Conservation (phyloP, 306 rosid genomes). For the Cyamopsis tetragonoloba region DNA sequence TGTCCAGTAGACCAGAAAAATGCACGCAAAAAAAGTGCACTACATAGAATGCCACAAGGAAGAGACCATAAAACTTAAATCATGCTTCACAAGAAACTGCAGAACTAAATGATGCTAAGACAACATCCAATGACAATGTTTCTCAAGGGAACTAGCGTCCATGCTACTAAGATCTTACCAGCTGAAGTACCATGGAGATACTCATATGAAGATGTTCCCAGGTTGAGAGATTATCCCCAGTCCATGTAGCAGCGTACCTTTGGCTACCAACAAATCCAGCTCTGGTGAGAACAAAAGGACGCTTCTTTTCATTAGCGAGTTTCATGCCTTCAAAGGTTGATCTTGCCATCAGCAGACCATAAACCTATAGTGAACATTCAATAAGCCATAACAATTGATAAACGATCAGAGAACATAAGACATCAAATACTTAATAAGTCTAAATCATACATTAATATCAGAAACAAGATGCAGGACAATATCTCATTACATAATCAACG, state of each 20-base stretch:
- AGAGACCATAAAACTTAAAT: background rate
- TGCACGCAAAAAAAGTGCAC: background rate
- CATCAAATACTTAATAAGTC: background rate
- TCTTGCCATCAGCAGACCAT: constrained; percentile 89
- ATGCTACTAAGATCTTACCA: constrained; percentile 52
- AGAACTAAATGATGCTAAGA: background rate
- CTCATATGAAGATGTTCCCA: constrained; percentile 99
- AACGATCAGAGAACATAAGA: background rate
- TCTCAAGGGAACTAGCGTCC: constrained; percentile 14
- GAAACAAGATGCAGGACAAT: constrained; percentile 16
- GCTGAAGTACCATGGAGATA: constrained; percentile 88
- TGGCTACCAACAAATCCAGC: constrained; percentile 96
- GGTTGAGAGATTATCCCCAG: constrained; percentile 87
- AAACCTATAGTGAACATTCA: constrained; percentile 58
- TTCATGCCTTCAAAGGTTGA: constrained; percentile 94
- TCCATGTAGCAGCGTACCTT: constrained; percentile 95
- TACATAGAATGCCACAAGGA: background rate
- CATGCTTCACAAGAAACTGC: background rate
- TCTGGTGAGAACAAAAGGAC: constrained; percentile 95
- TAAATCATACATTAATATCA: constrained; percentile 7
- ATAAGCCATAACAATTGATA: constrained; percentile 22
- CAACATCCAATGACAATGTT: constrained; percentile 13
- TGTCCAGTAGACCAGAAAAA: background rate
- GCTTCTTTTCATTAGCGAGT: constrained; percentile 58
- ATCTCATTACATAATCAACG: constrained; percentile 17